A percentile compares a stretch with the other conserved stretches of the same genome.
Evolutionary conservation across 106 monocot genomes (phyloP).

Genomic region (Apostasia ramifera): DNA sequence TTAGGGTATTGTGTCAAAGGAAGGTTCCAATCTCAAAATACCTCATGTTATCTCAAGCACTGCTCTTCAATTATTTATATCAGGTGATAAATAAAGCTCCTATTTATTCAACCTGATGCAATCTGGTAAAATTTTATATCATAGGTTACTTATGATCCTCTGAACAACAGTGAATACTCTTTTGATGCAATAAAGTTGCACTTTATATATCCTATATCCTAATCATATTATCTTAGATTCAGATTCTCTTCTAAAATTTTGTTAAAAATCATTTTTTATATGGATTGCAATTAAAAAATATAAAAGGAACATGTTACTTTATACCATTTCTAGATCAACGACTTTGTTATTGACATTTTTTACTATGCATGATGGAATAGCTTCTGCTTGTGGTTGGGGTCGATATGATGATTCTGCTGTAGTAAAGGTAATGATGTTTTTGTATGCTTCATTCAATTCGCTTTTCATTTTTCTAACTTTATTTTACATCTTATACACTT

Average conservation of each 20-base stretch:
- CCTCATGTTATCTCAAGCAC: slow-evolving; percentile 68
- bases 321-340: background rate
- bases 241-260: too few relatives aligned
- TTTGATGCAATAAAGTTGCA: too few relatives aligned
- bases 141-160: too few relatives aligned
- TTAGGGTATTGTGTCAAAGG: slow-evolving; percentile 81
- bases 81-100: slow-evolving; percentile 35
- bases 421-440: slow-evolving; percentile 64
- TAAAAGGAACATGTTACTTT: background rate
- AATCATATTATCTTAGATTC: too few relatives aligned
- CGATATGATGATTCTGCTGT: slow-evolving; percentile 96
- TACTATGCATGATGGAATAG: slow-evolving; percentile 23
- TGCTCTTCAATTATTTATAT: slow-evolving; percentile 85
- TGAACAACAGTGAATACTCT: too few relatives aligned
- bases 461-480: background rate
- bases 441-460: background rate
- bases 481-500: too few relatives aligned
- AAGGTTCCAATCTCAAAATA: slow-evolving; percentile 53
- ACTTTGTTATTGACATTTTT: background rate
- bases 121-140: too few relatives aligned
- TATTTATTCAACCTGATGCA: background rate
- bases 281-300: too few relatives aligned
- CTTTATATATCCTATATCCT: too few relatives aligned
- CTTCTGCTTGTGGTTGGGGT: slow-evolving; percentile 96
- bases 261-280: too few relatives aligned